Conservation (phyloP, 2,329 filamentous ascomycete species). For the Penicillium palitans region DNA sequence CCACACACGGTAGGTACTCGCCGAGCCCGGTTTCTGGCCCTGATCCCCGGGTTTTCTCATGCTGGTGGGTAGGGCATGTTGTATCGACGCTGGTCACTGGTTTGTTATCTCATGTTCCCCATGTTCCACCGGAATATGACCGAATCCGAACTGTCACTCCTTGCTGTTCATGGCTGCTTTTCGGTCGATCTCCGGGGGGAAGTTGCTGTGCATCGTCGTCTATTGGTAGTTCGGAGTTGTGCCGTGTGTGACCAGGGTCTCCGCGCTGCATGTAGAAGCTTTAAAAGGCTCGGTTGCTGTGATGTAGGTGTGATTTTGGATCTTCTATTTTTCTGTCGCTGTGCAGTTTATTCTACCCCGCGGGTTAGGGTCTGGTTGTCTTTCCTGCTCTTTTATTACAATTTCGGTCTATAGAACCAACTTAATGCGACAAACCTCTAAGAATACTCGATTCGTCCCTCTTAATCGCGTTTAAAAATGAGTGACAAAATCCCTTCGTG, state of each 20-base stretch:
- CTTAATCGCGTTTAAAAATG: slow-evolving; percentile 26
- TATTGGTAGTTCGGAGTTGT: slow-evolving; percentile 13
- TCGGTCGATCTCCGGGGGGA: slow-evolving; percentile 23
- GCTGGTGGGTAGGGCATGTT: background rate
- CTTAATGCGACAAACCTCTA: background rate
- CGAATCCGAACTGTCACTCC: slow-evolving; percentile 7
- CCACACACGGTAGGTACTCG: background rate
- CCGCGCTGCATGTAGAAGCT: background rate
- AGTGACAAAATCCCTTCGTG: slow-evolving; percentile 42
- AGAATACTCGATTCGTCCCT: background rate
- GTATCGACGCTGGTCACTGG: background rate
- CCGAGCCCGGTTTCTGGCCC: background rate
- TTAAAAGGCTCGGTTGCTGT: slow-evolving; percentile 8
- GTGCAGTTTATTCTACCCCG: background rate
- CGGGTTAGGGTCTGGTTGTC: background rate
- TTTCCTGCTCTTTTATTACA: background rate
- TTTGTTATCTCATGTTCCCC: background rate
- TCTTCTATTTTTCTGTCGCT: background rate
- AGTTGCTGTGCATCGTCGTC: slow-evolving; percentile 6
- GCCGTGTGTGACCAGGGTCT: slow-evolving; percentile 1
- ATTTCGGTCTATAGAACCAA: background rate
- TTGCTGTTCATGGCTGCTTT: slow-evolving; percentile 11
- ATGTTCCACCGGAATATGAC: slow-evolving; percentile 15
- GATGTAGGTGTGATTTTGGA: background rate
- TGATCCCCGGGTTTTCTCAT: background rate